Evolutionary conservation across 2,329 filamentous ascomycete species (phyloP).

Genomic region (Stemphylium lycopersici): DNA sequence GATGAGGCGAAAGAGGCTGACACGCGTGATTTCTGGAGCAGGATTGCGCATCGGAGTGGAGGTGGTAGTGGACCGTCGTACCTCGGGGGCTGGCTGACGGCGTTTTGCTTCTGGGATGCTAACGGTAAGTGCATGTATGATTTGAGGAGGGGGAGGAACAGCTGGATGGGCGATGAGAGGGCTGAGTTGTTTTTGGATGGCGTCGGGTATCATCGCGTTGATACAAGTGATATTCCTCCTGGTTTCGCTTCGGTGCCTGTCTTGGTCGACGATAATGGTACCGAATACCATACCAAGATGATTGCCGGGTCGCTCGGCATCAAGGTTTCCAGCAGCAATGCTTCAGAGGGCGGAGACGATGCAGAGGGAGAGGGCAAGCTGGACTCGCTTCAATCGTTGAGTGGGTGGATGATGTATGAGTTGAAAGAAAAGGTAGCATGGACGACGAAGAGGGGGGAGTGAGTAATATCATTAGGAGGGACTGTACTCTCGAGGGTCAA

Average conservation of each 20-base stretch:
- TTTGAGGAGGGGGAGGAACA: background rate
- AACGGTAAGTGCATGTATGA: slow-evolving; percentile 13
- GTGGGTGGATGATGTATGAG: slow-evolving; percentile 24
- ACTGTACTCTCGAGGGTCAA: too few species aligned
- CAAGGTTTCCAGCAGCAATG: slow-evolving; percentile 5
- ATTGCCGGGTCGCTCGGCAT: slow-evolving; percentile 20
- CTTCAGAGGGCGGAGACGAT: background rate
- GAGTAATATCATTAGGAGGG: background rate
- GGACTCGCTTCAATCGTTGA: slow-evolving; percentile 16
- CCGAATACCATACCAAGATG: slow-evolving; percentile 13
- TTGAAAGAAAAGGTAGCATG: too few species aligned
- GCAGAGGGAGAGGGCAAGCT: slow-evolving; percentile 5
- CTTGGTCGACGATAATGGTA: slow-evolving; percentile 18
- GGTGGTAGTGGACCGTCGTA: slow-evolving; percentile 5
- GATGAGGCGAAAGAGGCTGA: slow-evolving; percentile 3
- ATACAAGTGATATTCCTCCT: slow-evolving; percentile 7
- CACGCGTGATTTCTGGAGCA: slow-evolving; percentile 19
- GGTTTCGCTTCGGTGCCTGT: slow-evolving; percentile 18
- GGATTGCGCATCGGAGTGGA: slow-evolving; percentile 1
- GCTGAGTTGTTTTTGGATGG: slow-evolving; percentile 3
- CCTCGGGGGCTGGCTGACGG: slow-evolving; percentile 27
- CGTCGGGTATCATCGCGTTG: slow-evolving; percentile 7
- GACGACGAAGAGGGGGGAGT: background rate
- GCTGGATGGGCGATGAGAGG: too few species aligned
- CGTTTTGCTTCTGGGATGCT: slow-evolving; percentile 27